Percentiles rank a stretch among this genome's conserved stretches.
Conservation (phyloP, 441 rosid species). For the Oxalis stricta region DNA sequence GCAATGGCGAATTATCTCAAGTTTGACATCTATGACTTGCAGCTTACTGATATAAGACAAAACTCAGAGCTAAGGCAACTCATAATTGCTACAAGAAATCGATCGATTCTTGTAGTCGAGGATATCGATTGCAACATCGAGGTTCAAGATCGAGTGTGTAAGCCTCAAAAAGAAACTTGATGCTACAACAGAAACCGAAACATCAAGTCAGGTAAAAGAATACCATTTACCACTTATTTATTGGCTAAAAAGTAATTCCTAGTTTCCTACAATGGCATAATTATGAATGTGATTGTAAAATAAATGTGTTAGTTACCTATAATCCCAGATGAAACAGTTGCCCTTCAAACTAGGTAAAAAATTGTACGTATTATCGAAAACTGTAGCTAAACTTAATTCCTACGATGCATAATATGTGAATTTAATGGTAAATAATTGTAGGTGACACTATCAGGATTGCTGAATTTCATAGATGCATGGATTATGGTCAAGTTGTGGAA, state of each 20-base stretch:
- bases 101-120: slow-evolving; percentile 12
- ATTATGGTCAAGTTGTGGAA: slow-evolving; percentile 26
- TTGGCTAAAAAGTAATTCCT: too few species aligned
- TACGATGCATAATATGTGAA: too few species aligned
- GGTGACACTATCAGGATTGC: slow-evolving; percentile 26
- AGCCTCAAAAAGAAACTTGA: background rate
- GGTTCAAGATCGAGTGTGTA: slow-evolving; percentile 3
- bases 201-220: background rate
- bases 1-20: slow-evolving; percentile 16
- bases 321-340: too few species aligned
- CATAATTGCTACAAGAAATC: slow-evolving; percentile 6
- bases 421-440: background rate
- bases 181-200: background rate
- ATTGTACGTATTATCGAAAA: too few species aligned
- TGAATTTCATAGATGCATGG: slow-evolving; percentile 23
- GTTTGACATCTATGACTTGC: slow-evolving; percentile 9
- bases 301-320: too few species aligned
- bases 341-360: too few species aligned
- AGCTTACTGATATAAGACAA: background rate
- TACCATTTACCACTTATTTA: too few species aligned
- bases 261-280: too few species aligned
- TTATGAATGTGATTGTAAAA: too few species aligned
- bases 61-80: slow-evolving; percentile 1
- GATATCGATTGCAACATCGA: slow-evolving; percentile 13
- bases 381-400: too few species aligned